A percentile compares a stretch with the other conserved stretches of the same genome.
Evolutionary conservation across 306 rosid genomes (phyloP).

Genomic region (Quercus cerris): DNA sequence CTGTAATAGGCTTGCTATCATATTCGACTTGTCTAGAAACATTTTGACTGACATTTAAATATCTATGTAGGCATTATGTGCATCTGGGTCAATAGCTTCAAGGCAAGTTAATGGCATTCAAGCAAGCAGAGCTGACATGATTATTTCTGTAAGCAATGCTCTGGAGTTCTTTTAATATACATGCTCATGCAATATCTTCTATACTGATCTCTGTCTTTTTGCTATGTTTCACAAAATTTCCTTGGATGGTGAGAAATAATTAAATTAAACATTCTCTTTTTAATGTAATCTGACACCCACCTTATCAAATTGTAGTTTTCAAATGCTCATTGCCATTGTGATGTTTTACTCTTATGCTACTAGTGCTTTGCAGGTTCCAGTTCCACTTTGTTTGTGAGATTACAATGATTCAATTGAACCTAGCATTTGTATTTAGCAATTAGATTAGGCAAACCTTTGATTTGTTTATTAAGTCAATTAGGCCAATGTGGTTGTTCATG

Average conservation of each 20-base stretch:
- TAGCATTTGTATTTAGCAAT: background rate
- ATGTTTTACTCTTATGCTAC: background rate
- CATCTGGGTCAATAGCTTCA: conserved; percentile 30
- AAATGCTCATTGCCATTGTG: background rate
- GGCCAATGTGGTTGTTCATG: background rate
- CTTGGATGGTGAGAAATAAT: background rate
- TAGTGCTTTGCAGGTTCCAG: background rate
- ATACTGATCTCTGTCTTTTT: background rate
- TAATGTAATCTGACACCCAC: background rate
- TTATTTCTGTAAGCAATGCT: conserved; percentile 61
- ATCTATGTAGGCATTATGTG: conserved; percentile 70
- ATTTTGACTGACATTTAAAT: conserved; percentile 3
- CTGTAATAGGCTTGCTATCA: no score
- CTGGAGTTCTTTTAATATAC: conserved; percentile 2
- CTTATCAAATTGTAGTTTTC: background rate
- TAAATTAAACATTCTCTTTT: background rate
- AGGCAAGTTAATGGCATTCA: conserved; percentile 64
- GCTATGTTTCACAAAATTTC: background rate
- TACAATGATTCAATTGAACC: background rate
- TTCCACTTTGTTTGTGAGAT: background rate
- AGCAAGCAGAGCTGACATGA: conserved; percentile 67
- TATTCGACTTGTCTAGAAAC: background rate
- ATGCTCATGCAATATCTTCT: background rate
- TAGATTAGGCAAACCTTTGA: background rate
- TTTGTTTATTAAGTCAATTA: background rate